Evolutionary conservation across 495 filamentous ascomycete species (phyloP), one percentile per base, ranked within the genome.

Genomic region (Delitschia confertaspora): DNA sequence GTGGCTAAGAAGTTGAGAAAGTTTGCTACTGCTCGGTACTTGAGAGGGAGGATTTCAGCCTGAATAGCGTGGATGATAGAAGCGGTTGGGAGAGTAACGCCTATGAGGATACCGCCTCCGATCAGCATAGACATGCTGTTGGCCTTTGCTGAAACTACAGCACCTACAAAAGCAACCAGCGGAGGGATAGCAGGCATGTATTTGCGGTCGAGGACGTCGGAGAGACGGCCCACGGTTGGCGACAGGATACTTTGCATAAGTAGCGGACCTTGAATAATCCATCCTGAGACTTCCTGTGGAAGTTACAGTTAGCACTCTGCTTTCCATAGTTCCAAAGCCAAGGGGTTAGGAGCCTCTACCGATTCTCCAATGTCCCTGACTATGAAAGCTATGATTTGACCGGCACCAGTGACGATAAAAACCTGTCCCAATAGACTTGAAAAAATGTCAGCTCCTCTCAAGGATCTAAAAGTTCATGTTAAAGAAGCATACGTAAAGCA

Each of bases 261-360:
- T 69, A 75, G 63, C 0, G 70, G 72, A 3, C 70, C 70, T 60
- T 73, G 70, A 33, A 75, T 75, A 37, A 73, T 67, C 69, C 71
- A 72, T 13, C 70, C 68, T 4, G 69, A 59, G 19, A 73, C 56
- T 5, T 33, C 31, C 31, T 33, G n/a, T 14, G n/a, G 4, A 17
- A 33, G 6, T 14, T 33, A n/a, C n/a, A n/a, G n/a, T n/a, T n/a
- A n/a, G n/a, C n/a, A n/a, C n/a, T n/a, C n/a, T n/a, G n/a, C n/a
- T n/a, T n/a, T n/a, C n/a, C n/a, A n/a, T n/a, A n/a, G n/a, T n/a
- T n/a, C n/a, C n/a, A n/a, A n/a, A 33, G 31, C 31, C 31, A 17
- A 33, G 31, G 31, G 31, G 4, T 14, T n/a, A 33, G 62, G 53
- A 4, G 58, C 50, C 20, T 71, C 65, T 13, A 69, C 71, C 1